Evolutionary conservation across 495 filamentous ascomycete species (phyloP).

Genomic region (Patellaria atrata): DNA sequence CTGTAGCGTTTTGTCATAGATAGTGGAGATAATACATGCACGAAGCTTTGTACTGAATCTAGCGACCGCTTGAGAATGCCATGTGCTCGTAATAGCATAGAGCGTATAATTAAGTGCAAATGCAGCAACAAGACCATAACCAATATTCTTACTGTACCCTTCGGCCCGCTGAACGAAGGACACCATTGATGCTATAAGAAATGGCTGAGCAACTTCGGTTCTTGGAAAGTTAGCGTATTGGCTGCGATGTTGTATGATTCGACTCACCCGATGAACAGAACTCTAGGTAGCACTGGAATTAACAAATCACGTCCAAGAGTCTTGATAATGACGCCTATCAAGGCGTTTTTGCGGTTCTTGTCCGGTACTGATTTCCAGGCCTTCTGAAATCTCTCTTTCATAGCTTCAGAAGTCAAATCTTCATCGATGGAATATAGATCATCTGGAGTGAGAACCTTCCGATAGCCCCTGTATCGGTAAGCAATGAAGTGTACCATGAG

Average conservation of each 20-base stretch:
- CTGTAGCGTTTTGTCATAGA: slow-evolving; percentile 12
- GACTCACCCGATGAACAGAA: too few species aligned
- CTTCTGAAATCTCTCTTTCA: slow-evolving; percentile 2
- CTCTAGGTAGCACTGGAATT: slow-evolving; percentile 10
- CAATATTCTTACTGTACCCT: slow-evolving; percentile 1
- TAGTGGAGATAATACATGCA: slow-evolving; percentile 8
- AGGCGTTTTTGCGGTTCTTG: slow-evolving; percentile 1
- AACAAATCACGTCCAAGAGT: slow-evolving; percentile 8
- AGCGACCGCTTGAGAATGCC: slow-evolving; percentile 7
- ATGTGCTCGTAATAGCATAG: slow-evolving; percentile 8
- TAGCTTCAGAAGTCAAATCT: slow-evolving; percentile 8
- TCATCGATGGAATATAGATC: slow-evolving; percentile 9
- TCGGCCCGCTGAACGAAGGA: slow-evolving; percentile 4
- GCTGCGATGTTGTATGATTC: too few species aligned
- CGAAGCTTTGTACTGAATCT: slow-evolving; percentile 8
- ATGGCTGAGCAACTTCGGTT: slow-evolving; percentile 16
- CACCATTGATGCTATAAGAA: slow-evolving; percentile 11
- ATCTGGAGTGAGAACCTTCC: slow-evolving; percentile 9
- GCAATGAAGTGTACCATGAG: too few species aligned
- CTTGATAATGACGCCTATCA: slow-evolving; percentile 4
- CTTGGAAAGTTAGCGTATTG: too few species aligned
- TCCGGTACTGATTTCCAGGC: slow-evolving; percentile 5
- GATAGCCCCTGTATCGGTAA: too few species aligned
- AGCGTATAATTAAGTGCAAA: slow-evolving; percentile 12
- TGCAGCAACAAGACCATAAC: slow-evolving; percentile 13